Conservation (phyloP, 2,329 filamentous ascomycete species). For the Ophiostoma sp. region DNA sequence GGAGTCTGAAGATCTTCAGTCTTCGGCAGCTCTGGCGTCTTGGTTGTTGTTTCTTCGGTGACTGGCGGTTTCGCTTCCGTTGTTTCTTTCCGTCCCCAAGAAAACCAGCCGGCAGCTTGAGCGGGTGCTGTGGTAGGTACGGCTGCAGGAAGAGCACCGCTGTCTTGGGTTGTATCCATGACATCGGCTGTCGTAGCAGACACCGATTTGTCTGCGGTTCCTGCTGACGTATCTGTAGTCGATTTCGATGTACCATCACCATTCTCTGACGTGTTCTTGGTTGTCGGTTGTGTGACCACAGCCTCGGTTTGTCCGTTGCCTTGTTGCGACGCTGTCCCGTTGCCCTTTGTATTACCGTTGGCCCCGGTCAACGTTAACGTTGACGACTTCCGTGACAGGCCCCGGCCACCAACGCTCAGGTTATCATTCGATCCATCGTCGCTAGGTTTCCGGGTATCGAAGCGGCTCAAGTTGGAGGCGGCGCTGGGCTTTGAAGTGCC, state of each 20-base stretch:
- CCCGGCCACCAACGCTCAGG: background rate
- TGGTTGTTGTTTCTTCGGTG: slow-evolving; percentile 30
- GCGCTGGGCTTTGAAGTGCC: slow-evolving; percentile 52
- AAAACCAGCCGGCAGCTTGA: slow-evolving; percentile 26
- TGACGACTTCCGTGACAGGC: slow-evolving; percentile 18
- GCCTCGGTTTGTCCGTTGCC: background rate
- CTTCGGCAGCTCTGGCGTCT: slow-evolving; percentile 25
- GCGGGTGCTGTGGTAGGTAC: background rate
- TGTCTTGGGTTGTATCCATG: slow-evolving; percentile 16
- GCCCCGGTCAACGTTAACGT: background rate
- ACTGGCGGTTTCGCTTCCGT: slow-evolving; percentile 28
- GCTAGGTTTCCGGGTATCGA: slow-evolving; percentile 46
- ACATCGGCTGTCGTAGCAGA: background rate
- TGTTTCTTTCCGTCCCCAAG: slow-evolving; percentile 25
- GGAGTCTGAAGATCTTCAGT: background rate
- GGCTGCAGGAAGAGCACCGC: background rate
- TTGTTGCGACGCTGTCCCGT: background rate
- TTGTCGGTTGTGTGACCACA: background rate
- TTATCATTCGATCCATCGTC: slow-evolving; percentile 30
- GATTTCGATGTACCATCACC: slow-evolving; percentile 24
- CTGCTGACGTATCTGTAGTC: background rate
- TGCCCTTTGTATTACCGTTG: background rate
- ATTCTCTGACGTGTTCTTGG: slow-evolving; percentile 25
- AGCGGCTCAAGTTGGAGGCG: slow-evolving; percentile 52
- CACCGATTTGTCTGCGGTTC: background rate